A percentile compares a stretch with the other conserved stretches of the same genome.
These are phyloP conservation scores for Zygosaccharomyces kombuchaensis DNA, from an alignment of 805 yeast genomes.

Conservation along the genomic window DNA sequence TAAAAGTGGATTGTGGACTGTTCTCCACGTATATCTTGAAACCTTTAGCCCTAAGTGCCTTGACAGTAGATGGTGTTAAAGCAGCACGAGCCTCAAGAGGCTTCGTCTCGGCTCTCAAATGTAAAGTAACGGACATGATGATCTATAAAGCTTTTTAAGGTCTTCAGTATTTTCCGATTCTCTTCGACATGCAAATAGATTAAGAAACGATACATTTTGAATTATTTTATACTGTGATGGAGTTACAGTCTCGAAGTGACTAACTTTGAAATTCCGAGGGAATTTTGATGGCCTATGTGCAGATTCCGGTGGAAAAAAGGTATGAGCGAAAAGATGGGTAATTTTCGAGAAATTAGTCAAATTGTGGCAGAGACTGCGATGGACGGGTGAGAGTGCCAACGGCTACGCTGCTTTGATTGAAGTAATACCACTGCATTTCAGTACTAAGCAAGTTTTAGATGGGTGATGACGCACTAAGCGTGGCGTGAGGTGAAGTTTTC, in stretches of 20 bases:
- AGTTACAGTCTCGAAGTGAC: neutral
- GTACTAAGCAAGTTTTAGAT: too few species aligned
- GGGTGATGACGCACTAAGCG: too few species aligned
- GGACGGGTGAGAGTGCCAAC: too few species aligned
- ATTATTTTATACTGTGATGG: conserved; percentile 3
- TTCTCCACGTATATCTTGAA: conserved; percentile 87
- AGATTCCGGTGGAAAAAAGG: conserved; percentile 9
- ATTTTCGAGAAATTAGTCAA: neutral
- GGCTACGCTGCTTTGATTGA: too few species aligned
- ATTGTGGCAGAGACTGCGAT: neutral
- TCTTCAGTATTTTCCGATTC: neutral
- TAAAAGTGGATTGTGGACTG: conserved; percentile 76
- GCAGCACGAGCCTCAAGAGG: conserved; percentile 98
- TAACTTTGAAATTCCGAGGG: conserved; percentile 2
- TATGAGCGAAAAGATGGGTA: neutral
- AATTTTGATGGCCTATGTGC: neutral
- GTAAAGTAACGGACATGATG: conserved; percentile 56
- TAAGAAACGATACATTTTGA: neutral
- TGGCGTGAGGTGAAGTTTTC: too few species aligned
- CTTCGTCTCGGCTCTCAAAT: conserved; percentile 94
- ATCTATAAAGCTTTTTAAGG: neutral
- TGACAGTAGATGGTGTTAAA: conserved; percentile 86
- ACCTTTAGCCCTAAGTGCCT: conserved; percentile 78
- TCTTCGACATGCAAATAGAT: neutral
- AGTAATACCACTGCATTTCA: too few species aligned